Evolutionary conservation across 2,329 filamentous ascomycete species (phyloP).

Genomic region (Orbilia oligospora): DNA sequence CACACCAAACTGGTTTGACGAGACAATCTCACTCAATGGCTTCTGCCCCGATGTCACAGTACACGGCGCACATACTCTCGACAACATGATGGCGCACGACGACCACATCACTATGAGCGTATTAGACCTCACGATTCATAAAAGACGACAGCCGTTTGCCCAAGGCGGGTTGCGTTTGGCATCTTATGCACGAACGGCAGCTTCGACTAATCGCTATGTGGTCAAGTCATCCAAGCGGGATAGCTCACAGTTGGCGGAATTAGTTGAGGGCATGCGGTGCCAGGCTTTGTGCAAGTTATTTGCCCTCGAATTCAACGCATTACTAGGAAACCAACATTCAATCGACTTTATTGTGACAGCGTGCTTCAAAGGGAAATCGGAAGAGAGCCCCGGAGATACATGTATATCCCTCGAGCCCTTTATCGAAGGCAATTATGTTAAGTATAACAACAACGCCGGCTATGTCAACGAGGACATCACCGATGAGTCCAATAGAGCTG

Average conservation of each 20-base stretch:
- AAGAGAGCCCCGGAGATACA: conserved; percentile 4
- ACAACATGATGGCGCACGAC: conserved; percentile 67
- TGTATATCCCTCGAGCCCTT: conserved; percentile 67
- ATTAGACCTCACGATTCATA: conserved; percentile 66
- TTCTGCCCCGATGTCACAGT: conserved; percentile 65
- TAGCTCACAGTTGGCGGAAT: conserved; percentile 64
- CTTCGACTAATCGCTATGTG: conserved; percentile 65
- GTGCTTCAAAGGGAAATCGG: conserved; percentile 63
- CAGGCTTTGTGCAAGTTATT: conserved; percentile 68
- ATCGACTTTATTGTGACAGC: conserved; percentile 66
- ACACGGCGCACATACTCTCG: conserved; percentile 65
- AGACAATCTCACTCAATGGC: conserved; percentile 64
- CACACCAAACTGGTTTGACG: conserved; percentile 64
- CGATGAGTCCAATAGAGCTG: conserved; percentile 64
- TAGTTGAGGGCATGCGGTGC: conserved; percentile 67
- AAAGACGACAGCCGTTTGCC: conserved; percentile 65
- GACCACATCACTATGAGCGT: conserved; percentile 66
- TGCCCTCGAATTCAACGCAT: conserved; percentile 67
- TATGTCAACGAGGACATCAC: conserved; percentile 33
- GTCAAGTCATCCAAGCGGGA: conserved; percentile 66
- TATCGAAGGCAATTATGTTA: conserved; percentile 66
- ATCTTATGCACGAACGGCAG: conserved; percentile 66
- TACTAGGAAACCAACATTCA: conserved; percentile 62
- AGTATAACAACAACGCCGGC: conserved; percentile 67
- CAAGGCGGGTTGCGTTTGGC: conserved; percentile 66